Base-by-base conservation (phyloP, 495 filamentous ascomycete species). In the Aspergillus indologenus region DNA sequence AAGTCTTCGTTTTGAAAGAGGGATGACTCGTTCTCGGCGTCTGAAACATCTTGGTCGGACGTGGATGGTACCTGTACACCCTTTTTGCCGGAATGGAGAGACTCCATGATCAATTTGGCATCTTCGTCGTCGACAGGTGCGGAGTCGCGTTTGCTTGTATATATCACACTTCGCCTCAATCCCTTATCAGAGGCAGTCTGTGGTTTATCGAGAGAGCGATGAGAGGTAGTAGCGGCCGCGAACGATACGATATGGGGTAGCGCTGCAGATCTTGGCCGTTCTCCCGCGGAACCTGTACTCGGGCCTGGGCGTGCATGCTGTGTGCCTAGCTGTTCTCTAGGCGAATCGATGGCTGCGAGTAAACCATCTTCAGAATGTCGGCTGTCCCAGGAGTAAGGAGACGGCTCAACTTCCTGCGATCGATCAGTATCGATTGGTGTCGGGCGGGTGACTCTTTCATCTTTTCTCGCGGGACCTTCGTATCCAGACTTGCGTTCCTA, bases 301-400 rank as follows among this genome's bases (percentile, higher is more conserved):
- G 47, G 45, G 45, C 56, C 9, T 12, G 47, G 23, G 11, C 15
- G 14, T 29, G 52, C 14, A 45, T 20, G 19, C 24, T 29, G 54
- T 11, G 53, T 11, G 31, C 49, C 53, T 42, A 52, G 20, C 11
- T 40, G 19, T 18, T 64, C 59, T 31, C 14, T 65, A 22, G 53
- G 75, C 65, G 57, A 68, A 48, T 64, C 60, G 21, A 51, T 23
- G 24, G 54, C 40, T 18, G 63, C 68, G 46, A 90, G 79, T 26
- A 89, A 69, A 17, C 81, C 82, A 43, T 90, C 87, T 54, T 79
- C 76, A 3, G 88, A 88, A 53, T 84, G 78, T 55, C 84, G 82
- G 64, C 87, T 90, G 53, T 72, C 83, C 85, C 84, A 89, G 5
- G 88, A 90, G 59, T 84, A 82, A 34, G 83, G 86, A 4, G 87